Percentiles rank a stretch among this genome's conserved stretches.
phyloP scores from a whole-genome alignment of 306 rosid species.

The Rubus parviflorus region DNA sequence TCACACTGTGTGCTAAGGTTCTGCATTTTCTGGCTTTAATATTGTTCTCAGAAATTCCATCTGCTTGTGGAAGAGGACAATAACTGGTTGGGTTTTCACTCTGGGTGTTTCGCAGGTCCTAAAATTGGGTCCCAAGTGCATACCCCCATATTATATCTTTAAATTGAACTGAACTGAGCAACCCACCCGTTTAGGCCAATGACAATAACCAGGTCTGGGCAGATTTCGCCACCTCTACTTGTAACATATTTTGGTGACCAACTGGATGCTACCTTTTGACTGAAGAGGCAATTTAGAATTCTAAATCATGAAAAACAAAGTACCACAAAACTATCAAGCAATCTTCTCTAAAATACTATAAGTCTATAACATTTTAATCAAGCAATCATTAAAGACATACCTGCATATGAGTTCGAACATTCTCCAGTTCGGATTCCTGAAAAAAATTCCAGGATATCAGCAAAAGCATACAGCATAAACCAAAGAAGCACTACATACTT shows the following conservation, averaged over 20 bases:
- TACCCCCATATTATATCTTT: not conserved
- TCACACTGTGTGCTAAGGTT: too few relatives aligned
- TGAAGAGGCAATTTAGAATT: not conserved
- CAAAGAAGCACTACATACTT: slow-evolving; percentile 3
- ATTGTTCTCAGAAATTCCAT: not conserved
- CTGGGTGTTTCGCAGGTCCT: not conserved
- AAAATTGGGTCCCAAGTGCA: not conserved
- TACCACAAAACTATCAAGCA: not conserved
- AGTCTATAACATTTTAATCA: not conserved
- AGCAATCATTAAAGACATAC: slow-evolving; percentile 38
- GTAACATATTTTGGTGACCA: not conserved
- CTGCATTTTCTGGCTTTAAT: too few relatives aligned
- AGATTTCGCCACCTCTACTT: not conserved
- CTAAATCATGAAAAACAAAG: slow-evolving; percentile 3
- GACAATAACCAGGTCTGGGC: not conserved
- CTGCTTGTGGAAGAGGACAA: not conserved
- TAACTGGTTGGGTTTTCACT: not conserved
- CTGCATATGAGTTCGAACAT: slow-evolving; percentile 86
- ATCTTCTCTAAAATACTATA: not conserved
- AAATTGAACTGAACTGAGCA: not conserved
- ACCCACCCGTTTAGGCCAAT: not conserved
- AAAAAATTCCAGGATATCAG: slow-evolving; percentile 12
- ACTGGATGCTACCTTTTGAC: not conserved
- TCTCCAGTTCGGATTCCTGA: slow-evolving; percentile 89
- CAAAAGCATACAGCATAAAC: slow-evolving; percentile 18